Evolutionary conservation across 768 basidiomycete genomes (phyloP).

Genomic region (Suillus subluteus): DNA sequence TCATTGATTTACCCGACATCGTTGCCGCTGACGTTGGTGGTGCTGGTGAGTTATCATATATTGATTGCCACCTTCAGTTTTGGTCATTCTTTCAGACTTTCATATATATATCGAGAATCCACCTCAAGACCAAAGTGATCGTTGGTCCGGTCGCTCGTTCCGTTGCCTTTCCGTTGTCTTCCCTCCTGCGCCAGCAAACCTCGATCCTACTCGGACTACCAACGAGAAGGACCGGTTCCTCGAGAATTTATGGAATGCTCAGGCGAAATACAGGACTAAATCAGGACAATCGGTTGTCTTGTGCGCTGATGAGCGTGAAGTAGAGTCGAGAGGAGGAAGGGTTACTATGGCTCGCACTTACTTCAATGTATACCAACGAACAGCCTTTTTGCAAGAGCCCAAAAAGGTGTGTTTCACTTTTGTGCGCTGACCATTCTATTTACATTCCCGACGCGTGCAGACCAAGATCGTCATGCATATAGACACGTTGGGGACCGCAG

Average conservation of each 20-base stretch:
- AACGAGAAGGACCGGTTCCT: slow-evolving; percentile 81
- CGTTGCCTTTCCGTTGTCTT: slow-evolving; percentile 78
- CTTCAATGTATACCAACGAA: slow-evolving; percentile 87
- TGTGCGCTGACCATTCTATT: slow-evolving; percentile 7
- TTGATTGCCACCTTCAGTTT: slow-evolving; percentile 3
- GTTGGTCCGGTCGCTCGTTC: slow-evolving; percentile 88
- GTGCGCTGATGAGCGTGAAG: slow-evolving; percentile 72
- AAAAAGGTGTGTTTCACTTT: slow-evolving; percentile 63
- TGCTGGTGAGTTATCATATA: slow-evolving; percentile 56
- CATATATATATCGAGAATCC: slow-evolving; percentile 84
- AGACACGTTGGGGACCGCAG: slow-evolving; percentile 74
- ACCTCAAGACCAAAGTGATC: slow-evolving; percentile 79
- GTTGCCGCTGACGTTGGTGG: slow-evolving; percentile 86
- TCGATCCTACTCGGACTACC: slow-evolving; percentile 67
- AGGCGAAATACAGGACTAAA: slow-evolving; percentile 78
- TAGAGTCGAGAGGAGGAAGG: slow-evolving; percentile 66
- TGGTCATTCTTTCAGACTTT: slow-evolving; percentile 58
- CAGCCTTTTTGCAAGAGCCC: slow-evolving; percentile 73
- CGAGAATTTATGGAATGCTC: slow-evolving; percentile 87
- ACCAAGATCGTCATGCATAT: slow-evolving; percentile 89
- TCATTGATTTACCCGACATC: slow-evolving; percentile 83
- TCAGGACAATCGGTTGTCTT: slow-evolving; percentile 75
- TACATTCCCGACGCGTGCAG: slow-evolving; percentile 42
- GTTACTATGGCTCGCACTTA: slow-evolving; percentile 77
- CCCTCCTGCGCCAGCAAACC: slow-evolving; percentile 66